These are phyloP conservation scores for Candida nitratophila DNA, from an alignment of 805 yeast species.

Conservation along the genomic window DNA sequence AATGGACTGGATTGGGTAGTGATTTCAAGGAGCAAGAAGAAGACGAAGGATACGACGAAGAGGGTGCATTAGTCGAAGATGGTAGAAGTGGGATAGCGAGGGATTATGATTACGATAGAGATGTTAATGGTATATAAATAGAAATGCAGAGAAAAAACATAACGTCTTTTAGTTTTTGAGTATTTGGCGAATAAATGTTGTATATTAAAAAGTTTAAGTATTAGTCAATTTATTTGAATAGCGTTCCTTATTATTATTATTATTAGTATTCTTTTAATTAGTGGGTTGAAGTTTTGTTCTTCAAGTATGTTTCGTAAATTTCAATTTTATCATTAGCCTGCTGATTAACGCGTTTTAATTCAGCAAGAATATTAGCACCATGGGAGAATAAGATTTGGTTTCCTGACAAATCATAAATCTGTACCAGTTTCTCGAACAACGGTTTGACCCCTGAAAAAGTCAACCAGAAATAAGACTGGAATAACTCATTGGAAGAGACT, in stretches of 20 bases:
- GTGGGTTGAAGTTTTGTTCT: neutral
- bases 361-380: neutral
- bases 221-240: too few species aligned
- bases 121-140: slow-evolving; percentile 15
- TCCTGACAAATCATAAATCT: slow-evolving; percentile 13
- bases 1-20: slow-evolving; percentile 89
- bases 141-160: neutral
- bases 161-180: too few species aligned
- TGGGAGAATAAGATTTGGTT: slow-evolving; percentile 7
- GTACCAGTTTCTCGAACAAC: slow-evolving; percentile 15
- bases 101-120: slow-evolving; percentile 53
- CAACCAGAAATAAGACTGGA: slow-evolving; percentile 22
- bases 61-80: slow-evolving; percentile 77
- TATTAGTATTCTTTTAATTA: too few species aligned
- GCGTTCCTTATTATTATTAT: too few species aligned
- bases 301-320: neutral
- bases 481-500: slow-evolving; percentile 21
- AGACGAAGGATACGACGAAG: slow-evolving; percentile 35
- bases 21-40: slow-evolving; percentile 42
- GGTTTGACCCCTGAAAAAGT: slow-evolving; percentile 22
- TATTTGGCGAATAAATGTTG: too few species aligned
- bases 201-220: too few species aligned
- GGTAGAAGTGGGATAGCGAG: slow-evolving; percentile 89
- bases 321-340: slow-evolving; percentile 4
- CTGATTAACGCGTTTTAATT: neutral